Conservation (phyloP, 1,284 basidiomycete species). For the Pseudozyma sp. region DNA sequence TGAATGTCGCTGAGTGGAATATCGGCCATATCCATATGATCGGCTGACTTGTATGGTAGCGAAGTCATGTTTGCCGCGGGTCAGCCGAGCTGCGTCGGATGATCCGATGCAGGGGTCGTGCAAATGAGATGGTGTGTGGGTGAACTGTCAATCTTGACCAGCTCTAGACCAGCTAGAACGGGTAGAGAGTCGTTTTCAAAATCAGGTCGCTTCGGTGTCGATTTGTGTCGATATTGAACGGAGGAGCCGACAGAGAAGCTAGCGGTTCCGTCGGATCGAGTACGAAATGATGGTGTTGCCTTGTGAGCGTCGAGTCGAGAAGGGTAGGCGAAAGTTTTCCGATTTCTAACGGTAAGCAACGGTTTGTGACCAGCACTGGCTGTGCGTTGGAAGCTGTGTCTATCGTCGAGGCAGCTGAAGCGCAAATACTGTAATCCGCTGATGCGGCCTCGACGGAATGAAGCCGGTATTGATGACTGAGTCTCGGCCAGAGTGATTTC, state of each 20-base stretch:
- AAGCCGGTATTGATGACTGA: constrained; percentile 3
- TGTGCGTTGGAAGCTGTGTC: not conserved
- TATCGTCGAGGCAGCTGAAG: constrained; percentile 10
- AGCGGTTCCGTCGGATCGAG: not conserved
- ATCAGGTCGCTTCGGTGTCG: not conserved
- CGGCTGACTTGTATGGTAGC: constrained; percentile 43
- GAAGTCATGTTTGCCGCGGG: constrained; percentile 38
- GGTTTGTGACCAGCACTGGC: too few relatives aligned
- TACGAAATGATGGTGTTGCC: too few relatives aligned
- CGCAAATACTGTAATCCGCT: not conserved
- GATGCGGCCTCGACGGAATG: constrained; percentile 14
- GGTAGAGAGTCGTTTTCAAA: not conserved
- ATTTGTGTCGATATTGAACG: not conserved
- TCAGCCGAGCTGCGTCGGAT: not conserved
- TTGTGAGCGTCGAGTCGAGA: too few relatives aligned
- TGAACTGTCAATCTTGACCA: not conserved
- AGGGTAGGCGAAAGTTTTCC: not conserved
- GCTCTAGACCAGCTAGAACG: constrained; percentile 26
- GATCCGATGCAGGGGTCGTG: not conserved
- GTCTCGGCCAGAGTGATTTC: not conserved
- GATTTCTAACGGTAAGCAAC: not conserved
- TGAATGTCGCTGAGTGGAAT: constrained; percentile 48
- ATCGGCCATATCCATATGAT: constrained; percentile 41
- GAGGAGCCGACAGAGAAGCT: not conserved
- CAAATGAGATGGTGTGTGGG: constrained; percentile 1